Conservation (phyloP, 768 basidiomycete species). For the Crucibulum laeve region DNA sequence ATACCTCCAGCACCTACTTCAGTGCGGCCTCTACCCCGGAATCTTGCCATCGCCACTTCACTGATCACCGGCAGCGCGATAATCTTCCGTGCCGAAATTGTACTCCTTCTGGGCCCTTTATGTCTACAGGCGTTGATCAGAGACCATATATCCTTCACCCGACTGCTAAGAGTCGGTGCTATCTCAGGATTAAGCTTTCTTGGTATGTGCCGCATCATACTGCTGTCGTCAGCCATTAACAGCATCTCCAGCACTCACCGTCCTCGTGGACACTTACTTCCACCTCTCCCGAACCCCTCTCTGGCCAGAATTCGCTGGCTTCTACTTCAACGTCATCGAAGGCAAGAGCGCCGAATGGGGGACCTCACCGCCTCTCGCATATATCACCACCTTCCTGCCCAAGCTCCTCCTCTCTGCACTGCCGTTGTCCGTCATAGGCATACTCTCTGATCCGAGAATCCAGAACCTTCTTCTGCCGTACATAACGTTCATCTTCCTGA, state of each 20-base stretch:
- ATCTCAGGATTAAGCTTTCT: conserved; percentile 44
- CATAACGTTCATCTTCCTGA: conserved; percentile 47
- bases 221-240: neutral
- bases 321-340: conserved; percentile 83
- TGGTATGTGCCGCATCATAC: conserved; percentile 29
- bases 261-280: conserved; percentile 78
- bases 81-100: conserved; percentile 79
- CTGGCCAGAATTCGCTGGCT: conserved; percentile 82
- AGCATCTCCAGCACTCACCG: conserved; percentile 46
- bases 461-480: conserved; percentile 49
- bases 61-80: conserved; percentile 65
- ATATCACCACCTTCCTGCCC: conserved; percentile 66
- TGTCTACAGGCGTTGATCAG: conserved; percentile 46
- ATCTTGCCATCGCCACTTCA: conserved; percentile 39
- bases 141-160: conserved; percentile 35
- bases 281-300: conserved; percentile 61
- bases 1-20: conserved; percentile 39
- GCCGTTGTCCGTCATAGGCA: conserved; percentile 57
- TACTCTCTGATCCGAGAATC: conserved; percentile 40
- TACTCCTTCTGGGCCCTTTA: conserved; percentile 60
- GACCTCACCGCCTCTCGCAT: conserved; percentile 68
- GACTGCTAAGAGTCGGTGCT: conserved; percentile 46
- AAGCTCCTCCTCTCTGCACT: conserved; percentile 68
- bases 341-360: conserved; percentile 94
- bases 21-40: conserved; percentile 25